These are phyloP conservation scores for Ophiocordyceps robertsii DNA, from an alignment of 2,329 filamentous ascomycete genomes.

Conservation along the genomic window DNA sequence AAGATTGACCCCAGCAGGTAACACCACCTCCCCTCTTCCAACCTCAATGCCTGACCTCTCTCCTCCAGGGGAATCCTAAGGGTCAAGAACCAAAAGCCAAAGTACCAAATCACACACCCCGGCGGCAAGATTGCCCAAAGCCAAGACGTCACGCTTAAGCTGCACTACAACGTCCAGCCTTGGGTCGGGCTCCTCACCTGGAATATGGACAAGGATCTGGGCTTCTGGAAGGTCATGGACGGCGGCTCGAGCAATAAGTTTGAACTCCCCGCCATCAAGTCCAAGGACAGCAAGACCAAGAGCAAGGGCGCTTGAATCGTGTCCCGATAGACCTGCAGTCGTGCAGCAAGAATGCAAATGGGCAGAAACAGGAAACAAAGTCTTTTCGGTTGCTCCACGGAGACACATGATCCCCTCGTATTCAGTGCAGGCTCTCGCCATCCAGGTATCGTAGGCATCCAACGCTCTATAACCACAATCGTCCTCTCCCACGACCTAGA, in stretches of 20 bases:
- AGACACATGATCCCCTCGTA: background rate
- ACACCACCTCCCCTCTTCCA: slow-evolving; percentile 5
- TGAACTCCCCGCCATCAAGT: slow-evolving; percentile 51
- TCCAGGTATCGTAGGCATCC: too few relatives aligned
- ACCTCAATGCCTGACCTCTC: background rate
- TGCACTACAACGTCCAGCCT: slow-evolving; percentile 95
- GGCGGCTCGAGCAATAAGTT: slow-evolving; percentile 54
- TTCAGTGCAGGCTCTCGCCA: too few relatives aligned
- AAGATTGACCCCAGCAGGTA: slow-evolving; percentile 44
- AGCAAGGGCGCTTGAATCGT: background rate
- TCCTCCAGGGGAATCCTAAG: slow-evolving; percentile 52
- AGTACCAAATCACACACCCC: slow-evolving; percentile 95
- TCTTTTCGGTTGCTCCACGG: background rate
- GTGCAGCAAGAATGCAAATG: background rate
- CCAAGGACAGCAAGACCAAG: slow-evolving; percentile 26
- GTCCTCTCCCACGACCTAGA: too few relatives aligned
- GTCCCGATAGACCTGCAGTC: background rate
- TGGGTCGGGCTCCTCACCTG: slow-evolving; percentile 87
- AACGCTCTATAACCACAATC: too few relatives aligned
- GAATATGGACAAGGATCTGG: slow-evolving; percentile 47
- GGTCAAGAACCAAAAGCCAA: slow-evolving; percentile 75
- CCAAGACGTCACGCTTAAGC: slow-evolving; percentile 59
- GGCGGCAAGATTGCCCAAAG: slow-evolving; percentile 62
- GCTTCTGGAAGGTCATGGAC: slow-evolving; percentile 50
- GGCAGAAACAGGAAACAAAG: background rate